Evolutionary conservation across 495 filamentous ascomycete genomes (phyloP), one percentile per base, ranked within the genome.

Genomic region (Aspergillus sclerotiicarbonarius): DNA sequence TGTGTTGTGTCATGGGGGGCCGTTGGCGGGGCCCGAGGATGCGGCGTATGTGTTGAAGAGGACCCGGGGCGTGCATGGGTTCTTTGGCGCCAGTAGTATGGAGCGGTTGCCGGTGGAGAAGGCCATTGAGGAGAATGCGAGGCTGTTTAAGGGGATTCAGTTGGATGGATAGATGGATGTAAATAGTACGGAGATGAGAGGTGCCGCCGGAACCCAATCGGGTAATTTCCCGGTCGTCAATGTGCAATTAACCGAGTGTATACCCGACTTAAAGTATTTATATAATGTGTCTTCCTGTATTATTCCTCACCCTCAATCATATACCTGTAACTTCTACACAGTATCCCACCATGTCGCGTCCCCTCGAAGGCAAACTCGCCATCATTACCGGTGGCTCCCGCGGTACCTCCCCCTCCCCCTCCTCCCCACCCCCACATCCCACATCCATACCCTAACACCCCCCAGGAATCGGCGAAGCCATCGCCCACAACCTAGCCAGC

Each of bases 391-490:
- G 89, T 37, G 86, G 82, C 51, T 90, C 88, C 57, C 76, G 88
- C 71, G 88, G 89, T 89, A 69, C 39, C 71, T 67, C 25, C 25
- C 18, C 15, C 8, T 48, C 62, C 51, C 35, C 21, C 47, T 30
- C 43, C 49, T 61, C 51, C 35, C 21, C 53, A 30, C 43, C 54
- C 41, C 32, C 44, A 50, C 30, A 18, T 19, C 29, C 33, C 44
- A n/a, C 13, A 33, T n/a, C 9, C 32, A 32, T 20, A 19, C 13
- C 30, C 48, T 43, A 37, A 63, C 44, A 35, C 51, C 16, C 41
- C 57, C 32, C 45, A 95, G 91, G 91, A 61, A 96, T 96, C 67
- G 91, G 92, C 50, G 88, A 85, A 56, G 87, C 89, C n/a, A 91
- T 92, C 62, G 87, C 85, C 37, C 81, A 80, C 50, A 93, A 94